A percentile compares a stretch with the other conserved stretches of the same genome.
phyloP scores from a whole-genome alignment of 164 flowering plant species.

The Vitis rotundifolia region DNA sequence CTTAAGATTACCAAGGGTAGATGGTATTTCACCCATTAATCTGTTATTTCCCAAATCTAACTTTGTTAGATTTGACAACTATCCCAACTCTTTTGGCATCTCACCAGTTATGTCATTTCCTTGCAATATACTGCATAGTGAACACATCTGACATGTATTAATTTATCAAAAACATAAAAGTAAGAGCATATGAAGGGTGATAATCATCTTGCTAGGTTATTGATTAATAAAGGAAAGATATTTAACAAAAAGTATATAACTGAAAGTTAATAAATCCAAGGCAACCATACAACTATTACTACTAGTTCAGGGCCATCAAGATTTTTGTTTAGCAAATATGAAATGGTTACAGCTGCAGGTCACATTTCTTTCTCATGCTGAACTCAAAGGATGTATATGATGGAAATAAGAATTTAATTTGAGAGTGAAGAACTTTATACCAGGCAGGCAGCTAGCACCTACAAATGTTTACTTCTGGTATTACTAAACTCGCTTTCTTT shows the following conservation, averaged over 20 bases:
- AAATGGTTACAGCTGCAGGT: too few relatives aligned
- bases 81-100: constrained; percentile 83
- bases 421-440: too few relatives aligned
- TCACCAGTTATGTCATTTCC: constrained; percentile 78
- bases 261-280: not conserved
- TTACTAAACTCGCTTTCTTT: too few relatives aligned
- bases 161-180: not conserved
- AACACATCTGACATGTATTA: constrained; percentile 16
- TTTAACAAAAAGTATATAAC: not conserved
- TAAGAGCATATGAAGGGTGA: not conserved
- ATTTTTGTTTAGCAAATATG: not conserved
- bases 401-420: too few relatives aligned
- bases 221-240: not conserved
- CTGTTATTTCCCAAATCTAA: constrained; percentile 73
- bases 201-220: not conserved
- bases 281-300: not conserved
- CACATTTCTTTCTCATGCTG: too few relatives aligned
- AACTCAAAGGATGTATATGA: too few relatives aligned
- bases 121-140: constrained; percentile 61
- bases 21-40: constrained; percentile 78
- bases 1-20: constrained; percentile 75
- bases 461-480: too few relatives aligned
- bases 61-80: constrained; percentile 58
- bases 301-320: not conserved
- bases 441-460: too few relatives aligned